Base-by-base conservation (phyloP, 768 basidiomycete species). In the Hygrocybe coccinea region DNA sequence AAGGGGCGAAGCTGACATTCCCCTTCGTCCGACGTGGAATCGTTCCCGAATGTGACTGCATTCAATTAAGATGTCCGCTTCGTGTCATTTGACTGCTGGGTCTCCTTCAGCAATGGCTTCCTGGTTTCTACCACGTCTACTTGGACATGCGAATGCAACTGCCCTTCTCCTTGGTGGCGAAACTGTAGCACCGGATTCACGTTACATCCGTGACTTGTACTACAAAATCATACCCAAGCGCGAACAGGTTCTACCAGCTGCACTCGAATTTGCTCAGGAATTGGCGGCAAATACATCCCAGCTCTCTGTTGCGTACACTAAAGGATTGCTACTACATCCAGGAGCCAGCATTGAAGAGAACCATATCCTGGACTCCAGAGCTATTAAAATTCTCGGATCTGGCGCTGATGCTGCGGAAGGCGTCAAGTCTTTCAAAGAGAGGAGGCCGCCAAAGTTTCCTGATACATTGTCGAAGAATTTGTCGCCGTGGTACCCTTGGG, bases 111-210 rank as follows among this genome's bases (percentile, higher is more conserved):
- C 76, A 21, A 68, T 66, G 9, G 76, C 76, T 9, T 69, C 66
- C 37, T 82, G 76, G 62, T 74, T 83, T 49, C 75, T 83, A n/a
- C 81, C 82, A 22, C 74, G 76, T 17, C 75, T 83, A 35, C 60
- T 83, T 17, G 80, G 81, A 5, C 74, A 76, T 55, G 79, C 82
- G 14, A 71, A 76, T 5, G 79, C 83, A 9, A 72, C 68, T 47
- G 74, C 79, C 19, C 72, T 83, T n/a, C 71, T 83, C 24, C 69
- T 82, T 25, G 75, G 76, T 0, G 82, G 79, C 19, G 66, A 67
- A 2, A 76, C 74, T 2, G 67, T 79, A 38, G 59, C 71, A 1
- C 75, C 82, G 0, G 68, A 72, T 19, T 81, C 80, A 0, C 78
- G 74, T 4, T 60, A 71, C 37, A 68, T 81, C 35, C 64, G 65